Base-by-base conservation (phyloP, 208 protist species). In the Porcisia deanei region DNA sequence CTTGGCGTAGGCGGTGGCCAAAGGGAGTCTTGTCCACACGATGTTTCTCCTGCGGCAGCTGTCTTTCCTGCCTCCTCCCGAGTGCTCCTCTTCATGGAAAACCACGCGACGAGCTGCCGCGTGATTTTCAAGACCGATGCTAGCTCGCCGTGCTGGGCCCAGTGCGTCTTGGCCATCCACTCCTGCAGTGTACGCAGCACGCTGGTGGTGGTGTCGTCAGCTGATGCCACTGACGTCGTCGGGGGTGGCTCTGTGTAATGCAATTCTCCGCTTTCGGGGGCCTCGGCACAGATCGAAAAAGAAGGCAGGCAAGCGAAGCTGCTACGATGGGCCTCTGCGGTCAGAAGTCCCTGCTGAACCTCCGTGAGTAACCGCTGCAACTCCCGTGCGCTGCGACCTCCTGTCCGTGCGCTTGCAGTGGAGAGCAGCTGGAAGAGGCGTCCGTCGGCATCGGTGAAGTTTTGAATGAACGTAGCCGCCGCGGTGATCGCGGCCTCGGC, bases 371-470 rank as follows among this genome's bases (percentile, higher is more conserved):
- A 66, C 12, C 59, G 53, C 6, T 88, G 81, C 74, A 90, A 89
- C 8, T 95, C 91, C 25, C 79, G 82, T 22, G 87, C 68, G 1
- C 76, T 79, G 34, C 85, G 86, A 2, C 81, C 87, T n/a, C 72
- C 74, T 18, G 80, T 71, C 10, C 57, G 55, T 41, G 63, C 76
- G 5, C 81, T 82, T 2, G 81, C 87, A n/a, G 74, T 52, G 6
- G 86, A 69, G 60, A 95, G 67, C 12, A 95, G 80, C 71, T 79
- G 83, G 41, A 73, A 64, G 25, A 91, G 71, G 1, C 85, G 82
- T 2, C 81, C 72, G 30, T 76, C 80, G 34, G 73, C 61, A 43
- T 78, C 65, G 3, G 84, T 83, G 63, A 83, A 75, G 37, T 60
- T 57, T 30, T 47, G 57, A 25, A 93, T 83, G 55, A 91, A 88